Percentiles rank a stretch among this genome's conserved stretches.
Evolutionary conservation across 75 land plant genomes (phyloP).

Genomic region (Pinus tabuliformis): DNA sequence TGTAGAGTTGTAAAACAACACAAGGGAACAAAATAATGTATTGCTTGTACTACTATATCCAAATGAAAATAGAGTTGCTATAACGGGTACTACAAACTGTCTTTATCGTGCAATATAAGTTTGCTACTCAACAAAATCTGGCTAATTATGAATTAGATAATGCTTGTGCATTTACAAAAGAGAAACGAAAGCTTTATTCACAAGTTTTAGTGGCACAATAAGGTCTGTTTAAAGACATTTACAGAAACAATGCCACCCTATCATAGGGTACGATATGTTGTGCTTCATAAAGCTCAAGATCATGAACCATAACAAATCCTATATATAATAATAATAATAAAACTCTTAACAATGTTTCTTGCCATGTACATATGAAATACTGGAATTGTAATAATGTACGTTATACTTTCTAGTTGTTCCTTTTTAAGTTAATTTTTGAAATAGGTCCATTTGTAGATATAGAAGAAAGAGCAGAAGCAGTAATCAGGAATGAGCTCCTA

Average conservation of each 20-base stretch:
- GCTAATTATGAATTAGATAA: background rate
- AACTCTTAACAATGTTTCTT: background rate
- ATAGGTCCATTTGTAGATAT: conserved; percentile 28
- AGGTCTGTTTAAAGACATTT: background rate
- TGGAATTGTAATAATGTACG: background rate
- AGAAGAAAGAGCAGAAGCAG: conserved; percentile 46
- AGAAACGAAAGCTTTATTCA: background rate
- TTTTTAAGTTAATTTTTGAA: background rate
- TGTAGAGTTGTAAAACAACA: no score
- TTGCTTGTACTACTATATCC: background rate
- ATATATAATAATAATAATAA: background rate
- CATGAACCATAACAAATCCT: background rate
- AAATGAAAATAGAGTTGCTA: background rate
- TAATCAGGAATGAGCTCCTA: conserved; percentile 39
- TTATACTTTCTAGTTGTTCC: background rate
- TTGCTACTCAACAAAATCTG: background rate
- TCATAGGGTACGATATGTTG: background rate
- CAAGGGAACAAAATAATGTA: no score
- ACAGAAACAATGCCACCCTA: background rate
- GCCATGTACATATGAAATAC: background rate
- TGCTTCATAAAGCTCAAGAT: background rate
- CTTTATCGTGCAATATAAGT: background rate
- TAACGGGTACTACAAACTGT: background rate
- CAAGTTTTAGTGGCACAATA: background rate
- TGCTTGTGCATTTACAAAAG: background rate